Conservation (phyloP, 352 stramenopile genomes). For the Phytophthora aleatoria region DNA sequence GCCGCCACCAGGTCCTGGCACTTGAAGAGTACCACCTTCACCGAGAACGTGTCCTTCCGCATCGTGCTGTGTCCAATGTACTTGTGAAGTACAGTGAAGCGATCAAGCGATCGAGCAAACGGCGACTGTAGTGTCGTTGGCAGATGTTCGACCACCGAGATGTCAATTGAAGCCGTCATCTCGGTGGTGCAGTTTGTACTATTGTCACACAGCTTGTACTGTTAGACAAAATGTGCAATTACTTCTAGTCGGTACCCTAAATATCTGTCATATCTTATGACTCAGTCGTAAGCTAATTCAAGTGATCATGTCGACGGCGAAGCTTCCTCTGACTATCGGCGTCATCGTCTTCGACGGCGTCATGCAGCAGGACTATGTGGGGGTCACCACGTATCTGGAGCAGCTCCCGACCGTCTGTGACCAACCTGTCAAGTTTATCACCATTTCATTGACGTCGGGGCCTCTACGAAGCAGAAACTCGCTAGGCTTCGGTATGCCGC, state of each 20-base stretch:
- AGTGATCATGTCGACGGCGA: constrained; percentile 18
- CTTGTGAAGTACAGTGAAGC: background rate
- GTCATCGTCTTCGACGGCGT: constrained; percentile 67
- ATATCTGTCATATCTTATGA: background rate
- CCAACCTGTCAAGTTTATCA: constrained; percentile 54
- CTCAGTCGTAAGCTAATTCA: background rate
- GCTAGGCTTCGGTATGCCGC: constrained; percentile 38
- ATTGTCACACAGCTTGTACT: constrained; percentile 2
- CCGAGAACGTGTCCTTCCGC: constrained; percentile 40
- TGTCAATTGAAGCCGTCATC: constrained; percentile 10
- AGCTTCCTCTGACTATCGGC: constrained; percentile 43
- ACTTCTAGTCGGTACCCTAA: constrained; percentile 7
- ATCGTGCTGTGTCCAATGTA: constrained; percentile 13
- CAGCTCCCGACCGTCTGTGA: constrained; percentile 46
- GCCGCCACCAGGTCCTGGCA: constrained; percentile 60
- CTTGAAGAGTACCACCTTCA: constrained; percentile 64
- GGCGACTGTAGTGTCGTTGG: constrained; percentile 17
- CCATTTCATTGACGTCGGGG: constrained; percentile 46
- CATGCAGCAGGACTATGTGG: constrained; percentile 67
- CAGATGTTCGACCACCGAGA: constrained; percentile 18
- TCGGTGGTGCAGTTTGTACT: constrained; percentile 18
- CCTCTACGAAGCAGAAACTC: constrained; percentile 40
- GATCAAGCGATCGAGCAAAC: constrained; percentile 8
- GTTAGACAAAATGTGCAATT: background rate
- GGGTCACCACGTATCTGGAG: constrained; percentile 62